Percentiles rank a stretch among this genome's conserved stretches.
phyloP scores from a whole-genome alignment of 2,329 filamentous ascomycete genomes.

The Chaetomiaceae sp. region DNA sequence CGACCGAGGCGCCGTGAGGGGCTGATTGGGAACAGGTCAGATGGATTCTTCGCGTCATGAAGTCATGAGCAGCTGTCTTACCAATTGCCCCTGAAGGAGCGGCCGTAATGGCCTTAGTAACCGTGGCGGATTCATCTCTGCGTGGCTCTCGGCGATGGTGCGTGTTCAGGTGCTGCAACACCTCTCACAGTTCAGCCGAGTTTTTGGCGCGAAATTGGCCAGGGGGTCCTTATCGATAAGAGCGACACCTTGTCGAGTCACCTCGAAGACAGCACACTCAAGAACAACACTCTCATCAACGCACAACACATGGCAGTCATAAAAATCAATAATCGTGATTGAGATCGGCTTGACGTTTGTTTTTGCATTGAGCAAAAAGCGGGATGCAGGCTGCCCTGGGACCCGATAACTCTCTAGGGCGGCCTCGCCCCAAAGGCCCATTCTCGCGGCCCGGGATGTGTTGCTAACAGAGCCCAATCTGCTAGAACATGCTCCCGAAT shows the following conservation, averaged over 20 bases:
- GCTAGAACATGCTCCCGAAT: not conserved
- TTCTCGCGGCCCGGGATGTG: not conserved
- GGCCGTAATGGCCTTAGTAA: conserved; percentile 36
- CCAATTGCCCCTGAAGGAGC: conserved; percentile 30
- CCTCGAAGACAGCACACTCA: too few relatives aligned
- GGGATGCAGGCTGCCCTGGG: too few relatives aligned
- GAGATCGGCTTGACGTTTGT: not conserved
- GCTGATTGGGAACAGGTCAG: conserved; percentile 22
- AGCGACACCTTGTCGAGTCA: too few relatives aligned
- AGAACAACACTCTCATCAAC: too few relatives aligned
- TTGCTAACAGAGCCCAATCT: not conserved
- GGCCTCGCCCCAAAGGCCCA: not conserved
- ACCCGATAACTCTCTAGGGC: not conserved
- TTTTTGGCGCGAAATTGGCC: conserved; percentile 23
- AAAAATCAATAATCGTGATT: too few relatives aligned
- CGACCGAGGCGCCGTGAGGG: conserved; percentile 23
- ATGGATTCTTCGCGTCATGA: not conserved
- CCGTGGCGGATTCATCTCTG: conserved; percentile 34
- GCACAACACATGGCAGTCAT: too few relatives aligned
- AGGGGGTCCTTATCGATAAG: conserved; percentile 30
- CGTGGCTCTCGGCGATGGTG: conserved; percentile 18
- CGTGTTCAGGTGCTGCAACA: conserved; percentile 8
- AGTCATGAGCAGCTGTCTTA: conserved; percentile 17
- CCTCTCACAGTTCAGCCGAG: conserved; percentile 15
- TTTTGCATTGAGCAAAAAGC: too few relatives aligned